Evolutionary conservation across 345 rosid species (phyloP), one percentile per base, ranked within the genome.

Genomic region (Citrus mangshanensis): DNA sequence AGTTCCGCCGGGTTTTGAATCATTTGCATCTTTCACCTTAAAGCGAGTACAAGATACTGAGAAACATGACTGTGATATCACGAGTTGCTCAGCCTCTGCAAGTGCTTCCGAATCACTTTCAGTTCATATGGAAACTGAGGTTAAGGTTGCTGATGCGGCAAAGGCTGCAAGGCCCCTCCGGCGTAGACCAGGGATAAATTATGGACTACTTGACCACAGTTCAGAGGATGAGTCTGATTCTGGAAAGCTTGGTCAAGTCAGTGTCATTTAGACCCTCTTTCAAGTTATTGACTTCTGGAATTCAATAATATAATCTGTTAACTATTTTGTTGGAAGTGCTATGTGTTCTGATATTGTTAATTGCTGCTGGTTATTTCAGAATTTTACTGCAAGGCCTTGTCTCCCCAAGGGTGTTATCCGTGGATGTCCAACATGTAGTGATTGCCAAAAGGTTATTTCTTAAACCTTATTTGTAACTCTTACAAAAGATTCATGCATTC

Each of bases 1-100:
- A 75, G 91, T 91, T 76, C 99, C 99, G 21, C 99, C 98, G 68
- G 99, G 99, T 34, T 97, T 97, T 66, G 99, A 94, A 87, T 86
- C 98, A 37, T 92, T 88, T 86, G 87, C 96, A 61, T 85, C 98
- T 68, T 91, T 94, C 79, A 86, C 88, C 37, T 71, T 92, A 81
- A 93, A 81, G 74, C 87, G 78, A 67, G 84, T 82, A 42, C 83
- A 88, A 64, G 91, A 81, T 74, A 73, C 35, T 68, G 87, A 82
- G 61, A 82, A 86, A 74, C 78, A 66, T 64, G 93, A 86, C 58
- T 59, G 60, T 68, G 84, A 68, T 55, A 77, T 72, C 81, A 72
- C 73, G 70, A 75, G 83, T 14, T 85, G 84, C 82, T 84, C 89
- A 79, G 77, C 84, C 40, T 73, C 89, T 16, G 78, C 79, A 34